Percentiles rank a stretch among this genome's conserved stretches.
phyloP scores from a whole-genome alignment of 768 basidiomycete species.

The Paxillus rubicundulus region DNA sequence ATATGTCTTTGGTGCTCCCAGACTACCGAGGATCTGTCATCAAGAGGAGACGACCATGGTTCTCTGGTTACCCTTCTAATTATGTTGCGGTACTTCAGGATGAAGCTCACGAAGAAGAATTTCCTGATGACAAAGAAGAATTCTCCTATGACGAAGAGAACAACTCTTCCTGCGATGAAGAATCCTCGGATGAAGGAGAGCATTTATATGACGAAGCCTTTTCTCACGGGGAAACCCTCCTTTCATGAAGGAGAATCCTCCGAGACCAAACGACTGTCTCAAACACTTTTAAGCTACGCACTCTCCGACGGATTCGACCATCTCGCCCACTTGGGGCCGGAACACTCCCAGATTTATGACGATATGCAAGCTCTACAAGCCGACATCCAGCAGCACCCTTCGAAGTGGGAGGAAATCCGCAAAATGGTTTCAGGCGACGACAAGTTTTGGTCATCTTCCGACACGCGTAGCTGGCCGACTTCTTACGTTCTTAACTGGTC shows the following conservation, averaged over 20 bases:
- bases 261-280: background rate
- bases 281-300: constrained; percentile 5
- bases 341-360: background rate
- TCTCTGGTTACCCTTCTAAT: background rate
- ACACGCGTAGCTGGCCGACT: background rate
- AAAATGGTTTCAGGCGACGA: background rate
- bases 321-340: constrained; percentile 2
- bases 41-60: background rate
- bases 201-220: too few relatives aligned
- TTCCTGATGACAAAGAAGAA: too few relatives aligned
- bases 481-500: background rate
- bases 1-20: background rate
- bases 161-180: too few relatives aligned
- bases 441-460: background rate
- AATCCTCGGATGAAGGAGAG: too few relatives aligned
- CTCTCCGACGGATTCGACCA: constrained; percentile 5
- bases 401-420: constrained; percentile 1
- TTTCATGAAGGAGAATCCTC: background rate
- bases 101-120: too few relatives aligned
- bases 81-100: background rate
- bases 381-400: background rate
- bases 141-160: too few relatives aligned
- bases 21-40: background rate
- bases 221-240: background rate
- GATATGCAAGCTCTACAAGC: constrained; percentile 1